Percentiles rank a stretch among this genome's conserved stretches.
Evolutionary conservation across 805 yeast genomes (phyloP).

Genomic region (Saccharomyces kudriavzevii): DNA sequence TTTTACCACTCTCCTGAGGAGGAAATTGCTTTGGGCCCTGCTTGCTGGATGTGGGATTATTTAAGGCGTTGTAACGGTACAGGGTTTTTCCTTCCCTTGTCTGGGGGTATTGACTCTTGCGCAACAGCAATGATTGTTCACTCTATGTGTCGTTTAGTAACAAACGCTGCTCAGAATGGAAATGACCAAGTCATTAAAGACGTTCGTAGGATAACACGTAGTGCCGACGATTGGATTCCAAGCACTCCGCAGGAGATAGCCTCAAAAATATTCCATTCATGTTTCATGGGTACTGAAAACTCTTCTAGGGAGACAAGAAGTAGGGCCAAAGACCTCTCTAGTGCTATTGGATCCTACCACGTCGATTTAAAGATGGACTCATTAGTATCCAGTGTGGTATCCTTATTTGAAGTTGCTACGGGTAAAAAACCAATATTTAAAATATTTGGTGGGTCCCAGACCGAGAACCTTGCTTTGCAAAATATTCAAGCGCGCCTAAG

Average conservation of each 20-base stretch:
- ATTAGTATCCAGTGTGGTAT: slow-evolving; percentile 63
- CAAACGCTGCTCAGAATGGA: slow-evolving; percentile 57
- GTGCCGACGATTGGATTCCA: slow-evolving; percentile 57
- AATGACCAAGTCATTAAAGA: slow-evolving; percentile 71
- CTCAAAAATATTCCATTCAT: slow-evolving; percentile 68
- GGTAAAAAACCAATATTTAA: slow-evolving; percentile 84
- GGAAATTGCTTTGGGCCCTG: slow-evolving; percentile 96
- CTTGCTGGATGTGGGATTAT: slow-evolving; percentile 99
- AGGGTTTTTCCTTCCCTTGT: slow-evolving; percentile 86
- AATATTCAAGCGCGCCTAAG: slow-evolving; percentile 93
- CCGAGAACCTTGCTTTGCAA: slow-evolving; percentile 89
- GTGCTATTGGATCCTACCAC: slow-evolving; percentile 78
- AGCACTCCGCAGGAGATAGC: slow-evolving; percentile 69
- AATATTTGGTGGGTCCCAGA: slow-evolving; percentile 86
- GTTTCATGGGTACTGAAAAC: slow-evolving; percentile 93
- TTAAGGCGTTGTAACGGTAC: slow-evolving; percentile 82
- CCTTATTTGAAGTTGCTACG: slow-evolving; percentile 78
- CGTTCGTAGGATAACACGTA: slow-evolving; percentile 58
- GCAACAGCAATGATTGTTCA: slow-evolving; percentile 93
- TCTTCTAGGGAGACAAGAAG: slow-evolving; percentile 80
- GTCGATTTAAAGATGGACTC: slow-evolving; percentile 87
- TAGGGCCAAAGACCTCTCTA: slow-evolving; percentile 72
- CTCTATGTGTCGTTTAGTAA: slow-evolving; percentile 87
- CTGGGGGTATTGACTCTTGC: slow-evolving; percentile 97
- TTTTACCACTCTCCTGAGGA: slow-evolving; percentile 80